phyloP scores from a whole-genome alignment of 2,329 filamentous ascomycete genomes.

The Aspergillus quadricinctus region DNA sequence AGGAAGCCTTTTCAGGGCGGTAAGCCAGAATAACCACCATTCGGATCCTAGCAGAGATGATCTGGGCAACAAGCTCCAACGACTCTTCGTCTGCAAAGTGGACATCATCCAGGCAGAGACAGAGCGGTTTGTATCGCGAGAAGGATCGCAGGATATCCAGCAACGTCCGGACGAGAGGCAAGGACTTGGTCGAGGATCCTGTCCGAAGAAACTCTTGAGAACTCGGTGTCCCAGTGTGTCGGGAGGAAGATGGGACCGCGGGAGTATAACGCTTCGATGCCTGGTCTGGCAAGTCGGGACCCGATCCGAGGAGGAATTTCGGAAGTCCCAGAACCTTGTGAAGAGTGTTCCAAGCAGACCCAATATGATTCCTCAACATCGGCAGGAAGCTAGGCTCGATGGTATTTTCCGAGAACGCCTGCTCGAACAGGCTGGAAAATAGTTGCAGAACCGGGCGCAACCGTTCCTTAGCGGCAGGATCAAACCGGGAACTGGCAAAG shows the following conservation, averaged over 20 bases:
- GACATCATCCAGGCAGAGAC: conserved; percentile 81
- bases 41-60: too few species aligned
- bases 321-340: conserved; percentile 58
- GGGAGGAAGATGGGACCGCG: too few species aligned
- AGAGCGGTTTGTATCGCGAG: conserved; percentile 78
- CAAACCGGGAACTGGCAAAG: conserved; percentile 58
- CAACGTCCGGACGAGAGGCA: conserved; percentile 81
- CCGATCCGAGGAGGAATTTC: too few species aligned
- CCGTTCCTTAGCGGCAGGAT: conserved; percentile 42
- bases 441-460: too few species aligned
- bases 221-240: conserved; percentile 19
- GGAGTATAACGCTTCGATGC: too few species aligned
- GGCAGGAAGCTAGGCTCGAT: conserved; percentile 54
- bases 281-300: too few species aligned
- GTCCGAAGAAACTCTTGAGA: conserved; percentile 35
- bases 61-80: conserved; percentile 62
- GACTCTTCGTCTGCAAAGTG: conserved; percentile 89
- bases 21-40: too few species aligned
- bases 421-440: too few species aligned
- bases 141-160: conserved; percentile 80
- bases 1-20: too few species aligned
- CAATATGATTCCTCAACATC: conserved; percentile 56
- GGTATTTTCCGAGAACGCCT: conserved; percentile 44
- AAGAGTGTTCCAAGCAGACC: conserved; percentile 55
- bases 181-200: conserved; percentile 45